phyloP scores from a whole-genome alignment of 108 stramenopile species.

The Fragilaria crotonensis region DNA sequence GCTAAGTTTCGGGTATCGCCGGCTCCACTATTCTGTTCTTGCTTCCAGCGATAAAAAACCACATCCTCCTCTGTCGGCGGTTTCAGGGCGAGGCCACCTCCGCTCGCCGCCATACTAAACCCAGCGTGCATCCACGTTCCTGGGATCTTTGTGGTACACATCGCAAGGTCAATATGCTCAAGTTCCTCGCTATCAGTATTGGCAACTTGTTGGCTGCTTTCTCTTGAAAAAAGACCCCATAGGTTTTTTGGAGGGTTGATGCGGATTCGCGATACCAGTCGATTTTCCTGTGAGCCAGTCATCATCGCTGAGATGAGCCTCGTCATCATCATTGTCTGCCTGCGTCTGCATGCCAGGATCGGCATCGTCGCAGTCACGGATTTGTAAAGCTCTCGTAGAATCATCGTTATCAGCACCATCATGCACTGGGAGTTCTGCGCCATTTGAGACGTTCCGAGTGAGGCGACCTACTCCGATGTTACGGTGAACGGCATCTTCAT shows the following conservation, averaged over 20 bases:
- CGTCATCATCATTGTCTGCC: slow-evolving; percentile 13
- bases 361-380: not conserved
- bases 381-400: not conserved
- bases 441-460: not conserved
- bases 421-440: not conserved
- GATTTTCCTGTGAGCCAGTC: slow-evolving; percentile 21
- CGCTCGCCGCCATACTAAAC: slow-evolving; percentile 27
- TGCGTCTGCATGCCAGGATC: not conserved
- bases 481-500: not conserved
- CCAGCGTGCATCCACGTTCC: slow-evolving; percentile 35
- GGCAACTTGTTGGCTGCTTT: slow-evolving; percentile 5
- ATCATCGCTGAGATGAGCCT: slow-evolving; percentile 27
- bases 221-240: slow-evolving; percentile 8
- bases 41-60: slow-evolving; percentile 19
- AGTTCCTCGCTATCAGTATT: slow-evolving; percentile 22
- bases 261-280: not conserved
- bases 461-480: not conserved
- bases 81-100: slow-evolving; percentile 18
- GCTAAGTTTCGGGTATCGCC: slow-evolving; percentile 4
- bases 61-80: slow-evolving; percentile 37
- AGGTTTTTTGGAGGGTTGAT: slow-evolving; percentile 1
- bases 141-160: slow-evolving; percentile 22
- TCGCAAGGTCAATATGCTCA: slow-evolving; percentile 9
- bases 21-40: not conserved
- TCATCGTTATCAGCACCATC: not conserved